Evolutionary conservation across 164 flowering plant species (phyloP).

Genomic region (Umbellularia californica): DNA sequence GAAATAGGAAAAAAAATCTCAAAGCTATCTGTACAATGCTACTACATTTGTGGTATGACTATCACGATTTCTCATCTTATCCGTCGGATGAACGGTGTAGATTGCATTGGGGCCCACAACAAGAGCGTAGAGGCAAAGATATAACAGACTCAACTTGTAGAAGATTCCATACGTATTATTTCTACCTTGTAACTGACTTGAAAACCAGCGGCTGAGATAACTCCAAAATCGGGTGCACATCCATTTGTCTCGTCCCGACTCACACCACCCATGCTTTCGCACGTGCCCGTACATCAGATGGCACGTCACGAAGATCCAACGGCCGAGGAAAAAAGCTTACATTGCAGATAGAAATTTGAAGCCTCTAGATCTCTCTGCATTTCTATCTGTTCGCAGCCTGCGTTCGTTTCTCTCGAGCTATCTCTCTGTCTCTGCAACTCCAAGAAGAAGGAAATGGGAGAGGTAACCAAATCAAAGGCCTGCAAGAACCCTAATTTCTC

Average conservation of each 20-base stretch:
- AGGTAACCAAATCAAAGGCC: neutral
- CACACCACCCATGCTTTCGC: neutral
- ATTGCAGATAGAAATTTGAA: too few species aligned
- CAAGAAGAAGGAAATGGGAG: neutral
- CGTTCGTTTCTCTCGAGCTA: neutral
- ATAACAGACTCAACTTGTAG: neutral
- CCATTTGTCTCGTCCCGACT: neutral
- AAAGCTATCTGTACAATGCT: too few species aligned
- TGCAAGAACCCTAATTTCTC: neutral
- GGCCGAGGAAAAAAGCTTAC: neutral
- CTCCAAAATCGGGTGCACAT: neutral
- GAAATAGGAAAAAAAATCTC: too few species aligned
- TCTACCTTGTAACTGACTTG: neutral
- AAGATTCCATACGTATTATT: neutral
- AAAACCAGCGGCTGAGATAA: neutral
- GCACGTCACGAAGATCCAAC: neutral
- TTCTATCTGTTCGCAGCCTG: neutral
- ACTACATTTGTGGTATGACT: too few species aligned
- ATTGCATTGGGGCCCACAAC: too few species aligned
- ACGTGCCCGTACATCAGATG: neutral
- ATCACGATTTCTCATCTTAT: too few species aligned
- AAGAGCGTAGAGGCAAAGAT: too few species aligned
- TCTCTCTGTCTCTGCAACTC: neutral
- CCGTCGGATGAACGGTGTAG: too few species aligned
- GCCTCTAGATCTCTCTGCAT: neutral